Percentiles rank a stretch among this genome's conserved stretches.
Evolutionary conservation across 176 grass and related monocot genomes (phyloP).

Genomic region (Ensete ventricosum): DNA sequence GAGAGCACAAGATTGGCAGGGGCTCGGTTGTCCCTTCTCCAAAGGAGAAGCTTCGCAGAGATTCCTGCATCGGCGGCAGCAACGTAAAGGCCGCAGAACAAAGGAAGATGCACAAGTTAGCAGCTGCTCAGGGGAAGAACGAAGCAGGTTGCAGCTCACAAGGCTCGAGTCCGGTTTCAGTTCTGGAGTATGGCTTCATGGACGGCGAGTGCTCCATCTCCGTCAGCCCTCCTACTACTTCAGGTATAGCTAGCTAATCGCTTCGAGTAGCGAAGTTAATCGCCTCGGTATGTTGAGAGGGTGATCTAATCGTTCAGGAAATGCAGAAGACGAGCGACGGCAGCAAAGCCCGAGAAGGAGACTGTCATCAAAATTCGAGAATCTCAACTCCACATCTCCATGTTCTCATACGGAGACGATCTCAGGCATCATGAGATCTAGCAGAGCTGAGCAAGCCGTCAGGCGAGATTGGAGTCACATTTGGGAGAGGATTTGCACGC

Average conservation of each 20-base stretch:
- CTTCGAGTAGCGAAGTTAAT: not conserved
- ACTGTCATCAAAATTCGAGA: conserved; percentile 1
- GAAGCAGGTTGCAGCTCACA: conserved; percentile 8
- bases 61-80: too few species aligned
- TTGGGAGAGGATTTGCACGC: conserved; percentile 27
- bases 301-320: not conserved
- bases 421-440: conserved; percentile 9
- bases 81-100: not conserved
- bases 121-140: not conserved
- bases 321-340: conserved; percentile 20
- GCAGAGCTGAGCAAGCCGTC: conserved; percentile 9
- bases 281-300: not conserved
- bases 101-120: not conserved
- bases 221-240: conserved; percentile 29
- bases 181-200: conserved; percentile 31
- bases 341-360: conserved; percentile 22
- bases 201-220: conserved; percentile 1
- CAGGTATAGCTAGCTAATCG: conserved; percentile 25
- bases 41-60: not conserved
- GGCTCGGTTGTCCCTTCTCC: not conserved
- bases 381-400: not conserved
- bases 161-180: conserved; percentile 66
- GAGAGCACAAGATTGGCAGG: not conserved
- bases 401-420: conserved; percentile 2
- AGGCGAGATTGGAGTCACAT: conserved; percentile 11